Evolutionary conservation across 139 green algal species (phyloP).

Genomic region (Nannochloris sp.): DNA sequence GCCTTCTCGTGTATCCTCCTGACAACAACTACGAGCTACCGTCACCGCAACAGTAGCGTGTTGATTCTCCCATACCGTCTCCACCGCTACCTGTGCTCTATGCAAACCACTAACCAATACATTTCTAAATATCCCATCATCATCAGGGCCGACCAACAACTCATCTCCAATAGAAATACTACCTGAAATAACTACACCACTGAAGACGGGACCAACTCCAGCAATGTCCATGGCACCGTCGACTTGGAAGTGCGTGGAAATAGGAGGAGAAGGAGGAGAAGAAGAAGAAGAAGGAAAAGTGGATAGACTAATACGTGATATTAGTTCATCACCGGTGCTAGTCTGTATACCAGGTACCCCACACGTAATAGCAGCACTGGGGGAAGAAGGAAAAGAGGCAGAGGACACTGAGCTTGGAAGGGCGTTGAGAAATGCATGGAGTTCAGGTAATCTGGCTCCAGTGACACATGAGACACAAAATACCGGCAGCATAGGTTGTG

Average conservation of each 20-base stretch:
- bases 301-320: conserved; percentile 38
- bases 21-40: no score
- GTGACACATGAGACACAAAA: conserved; percentile 58
- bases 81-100: conserved; percentile 14
- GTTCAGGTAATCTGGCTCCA: not conserved
- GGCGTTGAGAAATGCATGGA: no score
- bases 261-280: conserved; percentile 7
- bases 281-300: conserved; percentile 59
- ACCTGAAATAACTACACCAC: conserved; percentile 59
- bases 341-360: not conserved
- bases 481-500: conserved; percentile 42
- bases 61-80: not conserved
- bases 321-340: no score
- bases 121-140: conserved; percentile 42
- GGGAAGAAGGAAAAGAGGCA: no score
- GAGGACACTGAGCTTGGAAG: no score
- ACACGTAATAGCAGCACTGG: no score
- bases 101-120: conserved; percentile 62
- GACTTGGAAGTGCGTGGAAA: conserved; percentile 63
- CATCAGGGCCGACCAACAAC: conserved; percentile 59
- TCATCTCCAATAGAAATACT: conserved; percentile 42
- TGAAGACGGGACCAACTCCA: conserved; percentile 65
- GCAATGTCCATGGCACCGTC: conserved; percentile 65
- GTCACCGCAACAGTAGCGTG: not conserved
- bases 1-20: no score